Base-by-base conservation (phyloP, 495 filamentous ascomycete species). In the Thermothielavioides terrestris region DNA sequence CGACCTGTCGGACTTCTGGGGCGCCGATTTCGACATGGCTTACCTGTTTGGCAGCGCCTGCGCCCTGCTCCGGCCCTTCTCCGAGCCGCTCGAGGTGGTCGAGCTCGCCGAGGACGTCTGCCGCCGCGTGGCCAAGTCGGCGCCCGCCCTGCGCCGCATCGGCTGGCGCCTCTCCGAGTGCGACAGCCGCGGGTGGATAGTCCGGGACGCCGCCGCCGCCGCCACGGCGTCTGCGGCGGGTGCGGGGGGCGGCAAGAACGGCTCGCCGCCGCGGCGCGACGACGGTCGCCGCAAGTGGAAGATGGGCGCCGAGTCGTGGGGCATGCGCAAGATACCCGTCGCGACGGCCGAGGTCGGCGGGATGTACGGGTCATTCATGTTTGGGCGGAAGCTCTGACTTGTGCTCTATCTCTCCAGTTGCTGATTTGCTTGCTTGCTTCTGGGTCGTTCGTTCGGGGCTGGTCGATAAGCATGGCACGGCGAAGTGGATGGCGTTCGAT, bases 301-400 rank as follows among this genome's bases (percentile, higher is more conserved):
- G 72, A 86, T 89, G 86, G 88, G 88, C 11, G 87, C 86, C n/a
- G 77, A 78, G 50, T 84, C 79, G 69, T 92, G 88, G 88, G 88
- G 88, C 14, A 89, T 88, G 80, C 77, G 85, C 36, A 94, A 94
- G 74, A 75, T 89, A 25, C 87, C 88, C 10, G 82, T 92, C 44
- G 85, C 84, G 11, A 66, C 74, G 31, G 81, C 82, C 6, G 86
- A 90, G 56, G 86, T 92, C 2, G 85, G 85, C 11, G 88, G 88
- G 20, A 81, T 94, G 68, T 94, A 94, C 63, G 87, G 86, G 37
- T 82, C 81, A 53, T 92, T 86, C 64, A 90, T 89, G 81, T 94
- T 90, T 57, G 71, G 68, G 55, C 59, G 73, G 31, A 68, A 71
- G 58, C 53, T 76, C 23, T 76, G 56, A 68, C 22, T 7, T 17